Percentiles rank a stretch among this genome's conserved stretches.
Conservation (phyloP, 805 yeast species). For the Kuraishia cidri region DNA sequence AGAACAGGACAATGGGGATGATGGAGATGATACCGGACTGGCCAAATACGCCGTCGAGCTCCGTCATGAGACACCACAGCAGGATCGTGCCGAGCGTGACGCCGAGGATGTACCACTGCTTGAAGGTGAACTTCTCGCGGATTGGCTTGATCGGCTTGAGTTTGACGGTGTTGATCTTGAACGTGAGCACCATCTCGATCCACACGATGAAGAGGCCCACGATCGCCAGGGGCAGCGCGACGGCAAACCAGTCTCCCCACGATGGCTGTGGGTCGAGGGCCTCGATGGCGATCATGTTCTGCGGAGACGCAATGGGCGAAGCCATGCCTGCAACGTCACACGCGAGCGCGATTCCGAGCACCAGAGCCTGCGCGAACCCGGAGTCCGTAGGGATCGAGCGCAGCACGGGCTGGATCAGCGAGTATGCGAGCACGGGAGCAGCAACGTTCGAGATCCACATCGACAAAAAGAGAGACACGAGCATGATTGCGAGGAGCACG, state of each 20-base stretch:
- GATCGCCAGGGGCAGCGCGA: constrained; percentile 37
- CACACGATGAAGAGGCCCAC: constrained; percentile 29
- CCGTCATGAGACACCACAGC: constrained; percentile 38
- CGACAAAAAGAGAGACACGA: constrained; percentile 39
- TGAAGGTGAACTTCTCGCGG: constrained; percentile 31
- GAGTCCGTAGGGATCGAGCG: constrained; percentile 27
- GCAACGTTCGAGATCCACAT: constrained; percentile 56
- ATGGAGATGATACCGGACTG: constrained; percentile 38
- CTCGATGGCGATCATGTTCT: constrained; percentile 44
- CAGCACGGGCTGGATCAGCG: constrained; percentile 38
- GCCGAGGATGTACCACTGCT: constrained; percentile 30
- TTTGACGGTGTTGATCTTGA: constrained; percentile 38
- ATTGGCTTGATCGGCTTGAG: constrained; percentile 37
- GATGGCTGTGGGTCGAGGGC: constrained; percentile 42
- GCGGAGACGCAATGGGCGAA: constrained; percentile 46
- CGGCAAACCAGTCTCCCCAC: constrained; percentile 50
- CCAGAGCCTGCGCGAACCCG: constrained; percentile 17
- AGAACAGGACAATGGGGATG: constrained; percentile 37
- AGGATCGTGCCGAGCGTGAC: constrained; percentile 35
- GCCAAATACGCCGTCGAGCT: constrained; percentile 33
- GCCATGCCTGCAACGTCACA: constrained; percentile 49
- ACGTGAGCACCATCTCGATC: constrained; percentile 46
- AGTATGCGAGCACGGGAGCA: constrained; percentile 44
- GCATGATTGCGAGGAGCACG: constrained; percentile 39
- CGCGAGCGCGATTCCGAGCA: constrained; percentile 35